Base-by-base conservation (phyloP, 163 green algal species). In the Scenedesmus sp. region DNA sequence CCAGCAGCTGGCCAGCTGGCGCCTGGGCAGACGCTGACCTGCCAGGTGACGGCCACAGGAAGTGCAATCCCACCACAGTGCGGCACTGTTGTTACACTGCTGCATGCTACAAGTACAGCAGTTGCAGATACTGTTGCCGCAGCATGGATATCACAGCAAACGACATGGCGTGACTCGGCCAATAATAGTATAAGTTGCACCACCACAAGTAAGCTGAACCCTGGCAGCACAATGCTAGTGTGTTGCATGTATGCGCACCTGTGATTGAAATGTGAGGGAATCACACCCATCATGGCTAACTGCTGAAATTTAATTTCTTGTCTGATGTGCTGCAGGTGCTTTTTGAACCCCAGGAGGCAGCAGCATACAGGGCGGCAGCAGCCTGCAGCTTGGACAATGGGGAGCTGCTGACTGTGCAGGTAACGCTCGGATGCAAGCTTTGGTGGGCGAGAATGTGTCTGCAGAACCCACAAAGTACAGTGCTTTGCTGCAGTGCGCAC, bases 281-380 rank as follows among this genome's bases (percentile, higher is more conserved):
- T 46, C 34, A 46, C 34, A 46, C 34, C 34, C 34, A 46, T 46
- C 34, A 46, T 46, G 34, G 34, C 34, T 46, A 46, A 46, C 34
- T 46, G 34, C 34, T 46, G 34, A 46, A 46, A 46, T 46, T 79
- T 23, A 6, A 52, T 79, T 23, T 23, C 1, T 6, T 84, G 76
- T 59, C 8, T 56, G 26, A 56, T 6, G 34, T 77, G 74, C n/a
- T 93, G 15, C 56, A 88, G 46, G 89, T 89, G 52, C 86, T 82
- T 10, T 97, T 97, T 86, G 88, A 92, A 52, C 96, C 96, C 20
- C 64, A 86, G 8, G 96, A 97, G 74, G 96, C 96, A 3, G 94
- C 94, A 77, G 96, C 95, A 52, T 97, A 94, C 79, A 84, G 82
- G 6, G 94, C 85, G 10, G 70, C 70, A 26, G 96, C 95, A 64